phyloP scores from a whole-genome alignment of 805 yeast genomes.

The Candida pseudofarinosa region DNA sequence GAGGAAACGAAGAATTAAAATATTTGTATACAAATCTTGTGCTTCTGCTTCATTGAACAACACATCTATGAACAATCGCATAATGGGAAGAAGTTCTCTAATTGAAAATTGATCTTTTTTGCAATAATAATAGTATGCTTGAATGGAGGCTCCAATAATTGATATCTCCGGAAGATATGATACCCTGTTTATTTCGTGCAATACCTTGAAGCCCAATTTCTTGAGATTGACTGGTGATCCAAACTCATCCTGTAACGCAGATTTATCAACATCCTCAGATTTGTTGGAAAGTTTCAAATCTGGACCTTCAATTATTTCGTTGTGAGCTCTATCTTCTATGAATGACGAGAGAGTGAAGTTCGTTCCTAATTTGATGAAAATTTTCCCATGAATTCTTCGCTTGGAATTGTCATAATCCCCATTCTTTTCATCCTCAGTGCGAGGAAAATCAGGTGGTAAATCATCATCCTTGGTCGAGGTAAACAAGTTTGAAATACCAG shows the following conservation, averaged over 20 bases:
- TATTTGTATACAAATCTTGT: slow-evolving; percentile 18
- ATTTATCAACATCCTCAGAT: not conserved
- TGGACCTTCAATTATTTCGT: not conserved
- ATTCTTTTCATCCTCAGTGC: slow-evolving; percentile 2
- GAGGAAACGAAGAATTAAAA: slow-evolving; percentile 16
- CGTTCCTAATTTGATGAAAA: slow-evolving; percentile 33
- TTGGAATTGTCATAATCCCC: slow-evolving; percentile 30
- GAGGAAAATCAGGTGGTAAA: slow-evolving; percentile 1
- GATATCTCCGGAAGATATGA: slow-evolving; percentile 53
- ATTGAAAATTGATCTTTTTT: slow-evolving; percentile 14
- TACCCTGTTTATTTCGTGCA: slow-evolving; percentile 48
- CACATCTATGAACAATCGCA: slow-evolving; percentile 20
- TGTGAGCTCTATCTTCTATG: slow-evolving; percentile 12
- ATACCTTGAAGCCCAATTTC: slow-evolving; percentile 49
- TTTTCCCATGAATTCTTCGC: slow-evolving; percentile 30
- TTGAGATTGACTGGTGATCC: slow-evolving; percentile 32
- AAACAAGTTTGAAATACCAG: slow-evolving; percentile 31
- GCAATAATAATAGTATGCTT: slow-evolving; percentile 26
- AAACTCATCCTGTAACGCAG: not conserved
- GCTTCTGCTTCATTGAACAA: slow-evolving; percentile 18
- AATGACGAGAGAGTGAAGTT: slow-evolving; percentile 26
- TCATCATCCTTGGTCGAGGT: slow-evolving; percentile 4
- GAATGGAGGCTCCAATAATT: slow-evolving; percentile 45
- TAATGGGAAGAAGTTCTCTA: slow-evolving; percentile 24
- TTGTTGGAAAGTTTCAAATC: slow-evolving; percentile 2